Evolutionary conservation across 177 flowering plant genomes (phyloP), one percentile per base, ranked within the genome.

Genomic region (Vitis hybrid): DNA sequence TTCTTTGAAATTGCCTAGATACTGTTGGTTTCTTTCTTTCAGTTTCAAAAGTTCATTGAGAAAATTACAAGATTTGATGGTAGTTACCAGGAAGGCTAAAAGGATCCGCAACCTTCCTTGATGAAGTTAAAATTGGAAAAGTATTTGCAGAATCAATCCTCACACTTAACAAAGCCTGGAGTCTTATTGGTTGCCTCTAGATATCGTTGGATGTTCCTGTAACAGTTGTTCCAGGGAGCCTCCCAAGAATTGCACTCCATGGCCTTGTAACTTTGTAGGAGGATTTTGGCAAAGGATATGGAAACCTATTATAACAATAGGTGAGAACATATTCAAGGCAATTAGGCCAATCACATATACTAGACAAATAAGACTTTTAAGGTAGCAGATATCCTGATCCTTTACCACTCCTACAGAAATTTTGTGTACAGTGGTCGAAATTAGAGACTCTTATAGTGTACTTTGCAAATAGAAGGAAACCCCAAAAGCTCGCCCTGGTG

Each of bases 231-330:
- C 88, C 56, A 0, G 98, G 94, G 14, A 95, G 69, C 72, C 86
- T 91, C n/a, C 99, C 99, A 6, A 95, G 91, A 72, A 85, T 31
- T 2, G 96, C 93, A 3, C 92, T 89, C 14, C 94, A 72, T 51
- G 99, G 98, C 68, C 98, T 85, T 4, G 98, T 91, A 9, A 95
- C 98, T 89, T 91, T 2, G 98, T 50, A 95, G 78, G 62, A 95
- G 93, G 60, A 94, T 86, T 77, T 91, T 93, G 4, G 94, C 97
- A 75, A 94, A 90, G 22, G 97, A 94, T 69, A 94, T 93, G 1
- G 87, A 78, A 18, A 93, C 91, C 97, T 94, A 72, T 62, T 19
- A 51, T 18, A n/a, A n/a, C 16, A 60, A 19, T 49, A 50, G 20
- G 10, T 3, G 3, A 16, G 31, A 10, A 45, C 4, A 68, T 1